Evolutionary conservation across 805 yeast genomes (phyloP).

Genomic region (Lachancea quebecensis): DNA sequence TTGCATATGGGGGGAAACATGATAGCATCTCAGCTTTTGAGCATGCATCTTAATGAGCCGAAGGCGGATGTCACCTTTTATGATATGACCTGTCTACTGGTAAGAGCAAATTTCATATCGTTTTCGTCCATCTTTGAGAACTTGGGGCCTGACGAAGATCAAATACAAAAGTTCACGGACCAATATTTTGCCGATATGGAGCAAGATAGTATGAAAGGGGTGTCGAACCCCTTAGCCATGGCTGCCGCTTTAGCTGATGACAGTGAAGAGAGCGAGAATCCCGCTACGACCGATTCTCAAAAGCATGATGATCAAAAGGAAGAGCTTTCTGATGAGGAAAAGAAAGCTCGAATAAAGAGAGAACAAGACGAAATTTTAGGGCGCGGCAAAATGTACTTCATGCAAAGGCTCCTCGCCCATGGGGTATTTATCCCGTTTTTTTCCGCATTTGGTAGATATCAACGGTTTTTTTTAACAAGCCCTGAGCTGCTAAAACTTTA

Average conservation of each 20-base stretch:
- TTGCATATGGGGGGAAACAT: conserved; percentile 48
- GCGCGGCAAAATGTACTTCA: conserved; percentile 38
- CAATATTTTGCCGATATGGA: conserved; percentile 43
- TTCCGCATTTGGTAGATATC: conserved; percentile 51
- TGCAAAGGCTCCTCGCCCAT: conserved; percentile 46
- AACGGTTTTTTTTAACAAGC: conserved; percentile 51
- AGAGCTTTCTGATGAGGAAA: conserved; percentile 3
- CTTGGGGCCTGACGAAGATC: conserved; percentile 46
- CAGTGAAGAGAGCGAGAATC: conserved; percentile 40
- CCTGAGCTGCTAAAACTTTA: conserved; percentile 42
- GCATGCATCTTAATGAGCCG: conserved; percentile 33
- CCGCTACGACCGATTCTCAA: not conserved
- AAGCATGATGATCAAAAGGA: conserved; percentile 3
- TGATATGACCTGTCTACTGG: conserved; percentile 46
- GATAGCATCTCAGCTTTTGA: conserved; percentile 48
- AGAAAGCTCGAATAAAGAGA: conserved; percentile 18
- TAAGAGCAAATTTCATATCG: conserved; percentile 60
- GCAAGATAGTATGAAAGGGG: conserved; percentile 51
- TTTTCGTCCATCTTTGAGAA: conserved; percentile 55
- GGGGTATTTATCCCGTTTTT: conserved; percentile 61
- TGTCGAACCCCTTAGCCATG: conserved; percentile 73
- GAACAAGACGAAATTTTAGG: conserved; percentile 9
- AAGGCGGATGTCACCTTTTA: conserved; percentile 29
- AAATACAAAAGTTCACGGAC: conserved; percentile 38
- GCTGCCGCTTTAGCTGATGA: conserved; percentile 79